A percentile compares a stretch with the other conserved stretches of the same genome.
Conservation (phyloP, 2,329 filamentous ascomycete genomes). For the Epichloe scottii region DNA sequence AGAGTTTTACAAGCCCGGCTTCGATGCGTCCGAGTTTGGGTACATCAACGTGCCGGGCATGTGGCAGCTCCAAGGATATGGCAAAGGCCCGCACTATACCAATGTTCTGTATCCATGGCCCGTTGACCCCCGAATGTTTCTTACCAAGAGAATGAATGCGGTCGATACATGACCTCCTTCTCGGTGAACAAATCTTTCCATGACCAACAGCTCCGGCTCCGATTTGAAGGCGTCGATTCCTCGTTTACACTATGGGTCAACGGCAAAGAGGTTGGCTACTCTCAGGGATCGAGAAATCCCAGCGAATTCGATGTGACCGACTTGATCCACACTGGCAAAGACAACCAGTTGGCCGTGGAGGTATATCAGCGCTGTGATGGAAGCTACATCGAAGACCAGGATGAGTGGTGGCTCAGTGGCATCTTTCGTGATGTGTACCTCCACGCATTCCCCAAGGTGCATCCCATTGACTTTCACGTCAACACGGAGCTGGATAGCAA, state of each 20-base stretch:
- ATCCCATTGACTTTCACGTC: constrained; percentile 44
- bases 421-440: constrained; percentile 61
- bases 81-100: constrained; percentile 53
- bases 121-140: constrained; percentile 52
- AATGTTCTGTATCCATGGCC: constrained; percentile 57
- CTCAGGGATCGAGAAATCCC: constrained; percentile 59
- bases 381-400: constrained; percentile 59
- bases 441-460: constrained; percentile 43
- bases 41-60: constrained; percentile 51
- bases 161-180: constrained; percentile 50
- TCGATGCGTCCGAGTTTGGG: constrained; percentile 19
- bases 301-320: constrained; percentile 59
- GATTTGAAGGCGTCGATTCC: constrained; percentile 65
- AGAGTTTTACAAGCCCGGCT: constrained; percentile 25
- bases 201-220: constrained; percentile 47
- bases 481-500: constrained; percentile 42
- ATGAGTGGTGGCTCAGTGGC: constrained; percentile 56
- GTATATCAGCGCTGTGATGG: constrained; percentile 65
- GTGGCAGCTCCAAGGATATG: constrained; percentile 60
- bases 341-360: constrained; percentile 49
- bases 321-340: constrained; percentile 27
- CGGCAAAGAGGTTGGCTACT: constrained; percentile 54
- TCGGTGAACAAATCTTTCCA: constrained; percentile 32
- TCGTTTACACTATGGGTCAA: constrained; percentile 63
- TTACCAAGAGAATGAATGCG: constrained; percentile 51